These are phyloP conservation scores for Pseudonitzschia multistriata DNA, from an alignment of 108 stramenopile genomes.

Conservation along the genomic window DNA sequence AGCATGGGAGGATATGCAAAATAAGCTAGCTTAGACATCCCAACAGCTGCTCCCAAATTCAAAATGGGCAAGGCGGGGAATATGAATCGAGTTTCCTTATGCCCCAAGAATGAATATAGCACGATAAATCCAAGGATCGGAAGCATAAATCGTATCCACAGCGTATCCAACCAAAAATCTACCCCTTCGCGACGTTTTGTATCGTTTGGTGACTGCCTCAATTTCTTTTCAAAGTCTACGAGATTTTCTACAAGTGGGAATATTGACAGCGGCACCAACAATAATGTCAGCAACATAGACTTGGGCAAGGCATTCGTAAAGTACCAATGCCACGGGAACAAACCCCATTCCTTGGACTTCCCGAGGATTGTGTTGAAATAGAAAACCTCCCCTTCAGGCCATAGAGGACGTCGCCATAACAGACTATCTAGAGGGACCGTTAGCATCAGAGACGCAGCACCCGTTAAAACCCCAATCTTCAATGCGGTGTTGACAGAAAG, in stretches of 20 bases:
- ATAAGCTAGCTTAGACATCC: conserved; percentile 50
- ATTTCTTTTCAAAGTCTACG: conserved; percentile 17
- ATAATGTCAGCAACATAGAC: conserved; percentile 62
- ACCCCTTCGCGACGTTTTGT: neutral
- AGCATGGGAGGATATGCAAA: conserved; percentile 43
- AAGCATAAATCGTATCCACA: conserved; percentile 48
- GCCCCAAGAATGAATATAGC: conserved; percentile 86
- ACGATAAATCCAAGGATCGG: conserved; percentile 73
- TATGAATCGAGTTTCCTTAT: conserved; percentile 96
- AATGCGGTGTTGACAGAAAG: conserved; percentile 59
- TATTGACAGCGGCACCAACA: conserved; percentile 71
- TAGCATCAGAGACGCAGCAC: conserved; percentile 51
- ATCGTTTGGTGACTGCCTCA: conserved; percentile 8
- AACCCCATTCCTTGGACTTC: conserved; percentile 94
- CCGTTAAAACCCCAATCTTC: conserved; percentile 59
- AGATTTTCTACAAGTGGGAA: conserved; percentile 52
- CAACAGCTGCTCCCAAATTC: conserved; percentile 79
- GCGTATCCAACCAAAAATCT: conserved; percentile 40
- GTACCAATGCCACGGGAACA: conserved; percentile 94
- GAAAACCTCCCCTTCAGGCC: conserved; percentile 98
- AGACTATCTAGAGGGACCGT: conserved; percentile 87
- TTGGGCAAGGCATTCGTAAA: conserved; percentile 81
- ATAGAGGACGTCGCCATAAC: conserved; percentile 87
- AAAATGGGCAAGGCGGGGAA: conserved; percentile 90
- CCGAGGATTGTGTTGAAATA: conserved; percentile 95